These are phyloP conservation scores for Eucalyptus fibrosa DNA, from an alignment of 345 rosid genomes.

Conservation along the genomic window DNA sequence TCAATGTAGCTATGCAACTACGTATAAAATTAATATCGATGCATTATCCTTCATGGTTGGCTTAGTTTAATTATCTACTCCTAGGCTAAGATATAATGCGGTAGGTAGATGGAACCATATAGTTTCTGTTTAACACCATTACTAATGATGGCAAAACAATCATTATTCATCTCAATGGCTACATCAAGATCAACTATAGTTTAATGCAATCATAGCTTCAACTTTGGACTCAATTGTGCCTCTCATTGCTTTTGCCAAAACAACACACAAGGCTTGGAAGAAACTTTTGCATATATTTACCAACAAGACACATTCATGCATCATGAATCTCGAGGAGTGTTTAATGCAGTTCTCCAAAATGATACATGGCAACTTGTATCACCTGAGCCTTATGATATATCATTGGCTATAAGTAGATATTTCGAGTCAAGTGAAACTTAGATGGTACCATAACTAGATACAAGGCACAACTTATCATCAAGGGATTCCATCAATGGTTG, in stretches of 20 bases:
- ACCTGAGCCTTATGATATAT: accelerated
- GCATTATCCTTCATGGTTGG: neutral
- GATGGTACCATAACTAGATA: accelerated
- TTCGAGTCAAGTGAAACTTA: accelerated
- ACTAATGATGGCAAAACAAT: neutral
- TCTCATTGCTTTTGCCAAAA: neutral
- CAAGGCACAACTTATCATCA: accelerated
- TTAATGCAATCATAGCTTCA: neutral
- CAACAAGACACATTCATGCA: neutral
- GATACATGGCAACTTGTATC: neutral
- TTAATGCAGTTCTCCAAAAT: neutral
- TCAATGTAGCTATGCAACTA: neutral
- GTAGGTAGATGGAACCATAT: neutral
- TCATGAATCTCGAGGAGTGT: accelerated
- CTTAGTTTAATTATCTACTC: accelerated
- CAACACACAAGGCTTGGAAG: accelerated
- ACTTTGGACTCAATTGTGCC: neutral
- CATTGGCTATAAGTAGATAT: neutral
- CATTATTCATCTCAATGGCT: neutral
- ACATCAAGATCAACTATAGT: neutral
- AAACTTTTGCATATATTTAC: neutral
- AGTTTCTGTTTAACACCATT: accelerated
- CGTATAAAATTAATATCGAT: accelerated
- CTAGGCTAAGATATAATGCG: accelerated
- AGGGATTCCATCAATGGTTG: neutral